A percentile compares a stretch with the other conserved stretches of the same genome.
phyloP scores from a whole-genome alignment of 108 stramenopile species.

The Stephanodiscus triporus region DNA sequence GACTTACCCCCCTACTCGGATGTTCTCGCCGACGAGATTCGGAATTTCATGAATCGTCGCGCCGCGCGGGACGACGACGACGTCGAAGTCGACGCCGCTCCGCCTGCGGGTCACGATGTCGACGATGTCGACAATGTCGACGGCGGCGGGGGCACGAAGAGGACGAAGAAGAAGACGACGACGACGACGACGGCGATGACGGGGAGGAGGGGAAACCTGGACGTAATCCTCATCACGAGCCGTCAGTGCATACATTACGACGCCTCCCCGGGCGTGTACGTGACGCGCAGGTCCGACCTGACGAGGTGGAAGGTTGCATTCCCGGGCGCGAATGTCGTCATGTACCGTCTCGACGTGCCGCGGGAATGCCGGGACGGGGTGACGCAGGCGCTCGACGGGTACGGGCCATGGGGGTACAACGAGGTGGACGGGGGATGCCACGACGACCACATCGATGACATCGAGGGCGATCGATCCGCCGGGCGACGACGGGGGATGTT shows the following conservation, averaged over 20 bases:
- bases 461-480: no score
- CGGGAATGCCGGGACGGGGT: slow-evolving; percentile 74
- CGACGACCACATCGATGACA: no score
- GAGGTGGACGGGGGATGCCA: slow-evolving; percentile 25
- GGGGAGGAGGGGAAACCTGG: slow-evolving; percentile 37
- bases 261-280: slow-evolving; percentile 64
- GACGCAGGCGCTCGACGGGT: slow-evolving; percentile 78
- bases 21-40: slow-evolving; percentile 57
- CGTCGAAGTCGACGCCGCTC: no score
- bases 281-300: slow-evolving; percentile 66
- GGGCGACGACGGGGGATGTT: slow-evolving; percentile 32
- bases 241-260: slow-evolving; percentile 78
- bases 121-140: neutral
- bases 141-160: no score
- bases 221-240: slow-evolving; percentile 73
- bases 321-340: slow-evolving; percentile 58
- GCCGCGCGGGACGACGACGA: no score
- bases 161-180: slow-evolving; percentile 31
- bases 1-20: slow-evolving; percentile 87
- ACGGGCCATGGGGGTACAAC: slow-evolving; percentile 82
- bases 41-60: slow-evolving; percentile 67
- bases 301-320: slow-evolving; percentile 69
- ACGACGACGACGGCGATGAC: neutral
- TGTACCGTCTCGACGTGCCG: slow-evolving; percentile 77
- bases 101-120: neutral